Evolutionary conservation across 2,329 filamentous ascomycete species (phyloP), one percentile per base, ranked within the genome.

Genomic region (Cladosporium sp.): DNA sequence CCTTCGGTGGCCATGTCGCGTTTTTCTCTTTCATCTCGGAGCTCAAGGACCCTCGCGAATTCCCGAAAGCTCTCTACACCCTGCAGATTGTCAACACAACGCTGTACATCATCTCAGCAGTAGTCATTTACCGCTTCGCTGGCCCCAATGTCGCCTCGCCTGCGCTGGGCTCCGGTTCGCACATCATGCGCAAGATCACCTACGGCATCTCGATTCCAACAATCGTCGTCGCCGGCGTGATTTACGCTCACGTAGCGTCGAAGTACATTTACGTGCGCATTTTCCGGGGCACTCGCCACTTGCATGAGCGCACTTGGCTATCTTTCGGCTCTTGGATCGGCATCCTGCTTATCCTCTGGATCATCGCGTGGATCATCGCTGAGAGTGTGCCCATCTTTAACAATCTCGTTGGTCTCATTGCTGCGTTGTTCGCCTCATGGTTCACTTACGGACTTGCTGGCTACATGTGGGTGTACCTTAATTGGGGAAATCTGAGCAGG

Each of bases 321-420:
- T 79, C 82, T 1, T 77, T 79, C 47, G 71, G 80, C 8, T 78
- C 78, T 9, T 90, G 87, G 88, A 65, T 84, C 8, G 78, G 65
- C 8, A 83, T 90, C 49, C 80, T 82, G 0, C 68, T 79, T 0
- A 70, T 65, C 6, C 72, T 85, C 19, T 89, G 86, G 84, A 64
- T 83, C n/a, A 62, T 88, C 3, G 84, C 85, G 4, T 88, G 84
- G 78, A 73, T 90, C 60, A 86, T 90, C 60, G 86, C 88, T 4
- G 82, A 88, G 69, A 83, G 84, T 0, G 87, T 90, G 17, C 88
- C 88, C 0, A 82, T 85, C 55, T 90, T 90, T 75, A 86, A 85
- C 69, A 80, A 84, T 58, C 74, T 90, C 14, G 75, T 90, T 12
- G 83, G 83, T 2, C 72, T 90, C 49, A 84, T 89, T 58, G 73